These are phyloP conservation scores for Cystofilobasidium macerans DNA, from an alignment of 768 basidiomycete species.

Conservation along the genomic window DNA sequence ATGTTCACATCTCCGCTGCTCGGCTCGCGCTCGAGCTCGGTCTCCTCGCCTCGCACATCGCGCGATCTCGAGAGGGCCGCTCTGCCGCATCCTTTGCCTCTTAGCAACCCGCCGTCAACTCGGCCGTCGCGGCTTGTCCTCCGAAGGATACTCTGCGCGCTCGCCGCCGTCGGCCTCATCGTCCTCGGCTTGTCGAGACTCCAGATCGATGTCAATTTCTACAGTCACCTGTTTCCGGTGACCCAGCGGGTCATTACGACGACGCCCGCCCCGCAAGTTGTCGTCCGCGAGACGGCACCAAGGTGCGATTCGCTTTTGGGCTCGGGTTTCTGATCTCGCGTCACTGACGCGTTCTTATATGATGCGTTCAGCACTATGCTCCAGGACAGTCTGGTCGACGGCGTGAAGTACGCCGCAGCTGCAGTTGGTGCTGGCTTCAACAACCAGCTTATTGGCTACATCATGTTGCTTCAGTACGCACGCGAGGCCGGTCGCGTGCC, in stretches of 20 bases:
- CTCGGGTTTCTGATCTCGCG: not conserved
- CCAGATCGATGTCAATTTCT: conserved; percentile 3
- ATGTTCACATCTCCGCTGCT: not conserved
- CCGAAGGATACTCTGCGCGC: not conserved
- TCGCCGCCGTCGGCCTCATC: not conserved
- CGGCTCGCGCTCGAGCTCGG: too few relatives aligned
- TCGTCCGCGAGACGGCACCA: not conserved
- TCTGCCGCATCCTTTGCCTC: not conserved
- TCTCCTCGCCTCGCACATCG: not conserved
- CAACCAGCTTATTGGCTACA: not conserved
- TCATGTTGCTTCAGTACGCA: not conserved
- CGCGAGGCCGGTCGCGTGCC: not conserved
- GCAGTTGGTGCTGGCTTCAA: not conserved
- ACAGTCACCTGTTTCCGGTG: not conserved
- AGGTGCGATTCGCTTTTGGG: not conserved
- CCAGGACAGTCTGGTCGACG: not conserved
- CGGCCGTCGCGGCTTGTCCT: not conserved
- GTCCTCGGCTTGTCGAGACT: not conserved
- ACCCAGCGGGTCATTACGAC: not conserved
- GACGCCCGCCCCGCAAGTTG: not conserved
- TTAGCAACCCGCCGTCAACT: not conserved
- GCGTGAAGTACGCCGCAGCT: not conserved
- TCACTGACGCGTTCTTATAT: not conserved
- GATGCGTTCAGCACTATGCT: not conserved
- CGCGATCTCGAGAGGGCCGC: not conserved